These are phyloP conservation scores for Macroventuria anomochaeta DNA, from an alignment of 2,329 filamentous ascomycete species.

Conservation along the genomic window DNA sequence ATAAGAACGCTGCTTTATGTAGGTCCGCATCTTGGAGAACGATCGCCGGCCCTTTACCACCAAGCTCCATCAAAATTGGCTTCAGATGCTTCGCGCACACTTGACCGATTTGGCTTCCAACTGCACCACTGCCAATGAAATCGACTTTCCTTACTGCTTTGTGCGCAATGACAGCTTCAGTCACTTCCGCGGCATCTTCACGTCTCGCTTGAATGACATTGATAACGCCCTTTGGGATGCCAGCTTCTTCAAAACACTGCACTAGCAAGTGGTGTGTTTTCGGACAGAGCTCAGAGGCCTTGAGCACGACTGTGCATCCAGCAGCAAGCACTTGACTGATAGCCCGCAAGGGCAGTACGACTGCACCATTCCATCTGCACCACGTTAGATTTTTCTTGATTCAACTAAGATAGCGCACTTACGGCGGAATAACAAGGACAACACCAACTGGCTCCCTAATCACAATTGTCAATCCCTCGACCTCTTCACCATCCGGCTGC, in stretches of 20 bases:
- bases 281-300: constrained; percentile 39
- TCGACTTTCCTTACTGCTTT: constrained; percentile 71
- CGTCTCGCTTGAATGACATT: constrained; percentile 70
- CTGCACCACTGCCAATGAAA: constrained; percentile 76
- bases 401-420: constrained; percentile 34
- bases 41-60: constrained; percentile 79
- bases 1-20: constrained; percentile 27
- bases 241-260: constrained; percentile 60
- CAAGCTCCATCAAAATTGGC: constrained; percentile 78
- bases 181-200: constrained; percentile 66
- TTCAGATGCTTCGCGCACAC: constrained; percentile 76
- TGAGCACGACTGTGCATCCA: constrained; percentile 50
- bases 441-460: constrained; percentile 78
- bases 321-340: constrained; percentile 63
- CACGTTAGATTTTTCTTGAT: no score
- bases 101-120: constrained; percentile 72
- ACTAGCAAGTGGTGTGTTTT: constrained; percentile 28
- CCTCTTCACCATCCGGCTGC: constrained; percentile 54
- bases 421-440: constrained; percentile 78
- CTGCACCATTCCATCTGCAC: constrained; percentile 58
- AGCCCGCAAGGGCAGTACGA: constrained; percentile 47
- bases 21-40: constrained; percentile 77
- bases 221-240: constrained; percentile 73
- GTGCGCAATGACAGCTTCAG: constrained; percentile 72
- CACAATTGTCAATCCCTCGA: constrained; percentile 65